Base-by-base conservation (phyloP, 2,329 filamentous ascomycete species). In the Talaromyces sp. region DNA sequence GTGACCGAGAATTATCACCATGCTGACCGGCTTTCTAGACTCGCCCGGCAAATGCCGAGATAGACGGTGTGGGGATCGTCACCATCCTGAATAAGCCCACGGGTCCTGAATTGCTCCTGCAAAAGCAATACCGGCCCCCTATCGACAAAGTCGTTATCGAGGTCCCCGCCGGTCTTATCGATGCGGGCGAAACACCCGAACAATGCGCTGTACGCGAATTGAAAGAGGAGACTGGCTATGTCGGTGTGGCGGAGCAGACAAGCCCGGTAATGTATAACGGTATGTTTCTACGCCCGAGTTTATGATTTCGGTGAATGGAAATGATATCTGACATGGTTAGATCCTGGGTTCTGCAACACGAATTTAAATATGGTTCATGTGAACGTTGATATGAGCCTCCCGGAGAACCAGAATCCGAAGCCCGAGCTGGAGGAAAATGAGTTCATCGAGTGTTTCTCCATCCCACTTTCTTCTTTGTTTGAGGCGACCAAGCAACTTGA, bases 371-470 rank as follows among this genome's bases (percentile, higher is more conserved):
- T 79, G 73, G 84, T 92, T 13, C 88, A 92, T 65, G 83, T 92
- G 37, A 81, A 78, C 1, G 83, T 93, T 57, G 88, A 93, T 70
- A 83, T 89, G 79, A 79, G 75, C 4, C 75, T 85, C 1, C 81
- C 86, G 0, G 85, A 85, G 62, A 93, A 93, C 67, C 82, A 86
- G 67, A 78, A 88, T 48, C 84, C 84, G 1, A 79, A 85, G 69
- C 86, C 89, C 0, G 76, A 88, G 66, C 78, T 92, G 6, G 89
- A 93, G 67, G 89, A 91, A 22, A 87, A 85, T 57, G 89, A 93
- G 73, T 92, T 91, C 67, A 92, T 93, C 65, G 88, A 92, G 69
- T 86, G 86, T 30, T 92, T 93, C 64, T 83, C 82, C 8, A 79
- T 90, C 7, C 86, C 85, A 5, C 67, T 93, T 39, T 75, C 72